Base-by-base conservation (phyloP, 2,329 filamentous ascomycete species). In the Beauveria caledonica region DNA sequence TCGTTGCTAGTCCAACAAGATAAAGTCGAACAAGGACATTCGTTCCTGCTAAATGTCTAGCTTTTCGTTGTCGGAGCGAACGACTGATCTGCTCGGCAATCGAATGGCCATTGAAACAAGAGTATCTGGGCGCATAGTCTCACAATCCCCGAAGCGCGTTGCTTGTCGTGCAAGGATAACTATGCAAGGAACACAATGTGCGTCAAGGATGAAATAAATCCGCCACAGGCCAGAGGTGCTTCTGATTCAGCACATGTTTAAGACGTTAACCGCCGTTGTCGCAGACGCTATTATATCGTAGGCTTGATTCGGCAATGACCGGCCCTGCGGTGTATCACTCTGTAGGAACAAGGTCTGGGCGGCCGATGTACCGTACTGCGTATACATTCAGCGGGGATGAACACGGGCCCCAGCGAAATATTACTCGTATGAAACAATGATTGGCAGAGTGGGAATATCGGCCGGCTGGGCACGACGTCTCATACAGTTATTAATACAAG, bases 1-100 rank as follows among this genome's bases (percentile, higher is more conserved):
- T 45, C 29, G 55, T 58, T 49, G 45, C 55, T 50, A 40, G 55
- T 58, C 55, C 55, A 42, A 58, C 54, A 57, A 56, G 3, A n/a
- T 15, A 13, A 21, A 27, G 11, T 21, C 33, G 15, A 21, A 13
- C 45, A 15, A 39, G 19, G 54, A 33, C 36, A 8, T 25, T 15
- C 11, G 13, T 25, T 36, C 6, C 23, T 27, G 5, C 19, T 1
- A 9, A 21, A 48, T 27, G 27, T n/a, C 33, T 23, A 36, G 19
- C 6, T 39, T 40, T 21, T 50, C 29, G 44, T 25, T 58, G 55
- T 39, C 55, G 4, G 44, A 58, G 27, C 42, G 42, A 56, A 56
- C 53, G 42, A 5, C 29, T 21, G 17, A 48, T 48, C 42, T 48
- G 19, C 8, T 57, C 54, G 54, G 42, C 27, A 48, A 57, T 57